Evolutionary conservation across 2,329 filamentous ascomycete species (phyloP), one percentile per base, ranked within the genome.

Genomic region (Chrysoporthe austroafricana): DNA sequence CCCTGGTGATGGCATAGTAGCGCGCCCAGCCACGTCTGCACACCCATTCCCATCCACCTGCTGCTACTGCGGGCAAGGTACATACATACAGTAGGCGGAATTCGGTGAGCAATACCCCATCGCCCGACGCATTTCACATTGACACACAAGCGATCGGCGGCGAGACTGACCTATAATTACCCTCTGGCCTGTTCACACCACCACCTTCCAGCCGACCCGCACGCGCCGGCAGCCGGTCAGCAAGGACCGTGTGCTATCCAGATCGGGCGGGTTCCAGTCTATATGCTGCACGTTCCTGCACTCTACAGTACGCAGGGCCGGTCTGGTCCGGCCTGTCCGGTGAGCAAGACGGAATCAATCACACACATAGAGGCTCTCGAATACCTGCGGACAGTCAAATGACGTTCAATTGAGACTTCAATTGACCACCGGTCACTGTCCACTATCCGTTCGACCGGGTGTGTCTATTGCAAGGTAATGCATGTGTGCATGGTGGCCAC

Each of bases 201-300:
- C 26, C 26, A 57, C 21, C 43, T 21, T 7, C 32, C 16, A 7
- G 34, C 21, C 26, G n/a, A 50, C 42, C 59, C 48, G 39, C 42
- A 61, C 26, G 26, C 59, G 42, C 43, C 54, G 63, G 54, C 54
- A 50, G 54, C 52, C 63, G 63, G 52, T 64, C 63, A 64, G 52
- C 13, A 56, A 36, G 32, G 16, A 26, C 42, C 42, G 42, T 39
- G 62, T n/a, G 26, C 39, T 57, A 32, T 64, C 48, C 26, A 7
- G 34, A 63, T 34, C 43, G 32, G n/a, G 48, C 39, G 43, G 18
- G 34, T 21, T 21, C n/a, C n/a, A 60, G 39, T 42, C 46, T 39
- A 57, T 34, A 39, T 44, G 42, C 43, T 64, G 54, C 62, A 59
- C 42, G 43, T 16, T 34, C 44, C 43, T 59, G 54, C 54, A 50